Evolutionary conservation across 352 stramenopile species (phyloP), one percentile per base, ranked within the genome.

Genomic region (Phytophthora tentaculata): DNA sequence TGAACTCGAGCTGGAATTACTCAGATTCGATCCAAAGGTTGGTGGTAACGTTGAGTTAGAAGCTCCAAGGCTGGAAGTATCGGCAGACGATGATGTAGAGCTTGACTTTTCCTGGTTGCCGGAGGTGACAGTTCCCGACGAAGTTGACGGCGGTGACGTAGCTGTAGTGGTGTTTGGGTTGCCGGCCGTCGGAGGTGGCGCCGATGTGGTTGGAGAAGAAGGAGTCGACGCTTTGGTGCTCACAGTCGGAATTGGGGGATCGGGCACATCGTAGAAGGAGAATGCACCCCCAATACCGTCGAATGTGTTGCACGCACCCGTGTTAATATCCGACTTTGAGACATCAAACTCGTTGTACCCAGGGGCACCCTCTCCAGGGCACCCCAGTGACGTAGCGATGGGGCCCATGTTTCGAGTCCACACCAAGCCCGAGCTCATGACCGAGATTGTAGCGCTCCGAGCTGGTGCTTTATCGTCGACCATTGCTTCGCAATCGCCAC

Each of bases 361-460:
- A 37, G 29, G 29, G 5, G 13, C 10, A 35, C 9, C 22, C 32
- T 37, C 5, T 8, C 57, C 47, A 19, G 47, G 47, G 10, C 57
- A 64, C 14, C 29, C 29, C 5, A 37, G 9, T 37, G 29, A n/a
- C 26, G 26, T n/a, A 51, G 48, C 12, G 29, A 37, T 56, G 10
- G 37, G n/a, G 5, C 32, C 45, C 58, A 65, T 59, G 41, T 65
- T 65, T 41, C 58, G 32, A 5, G 10, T 65, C 58, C 58, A 65
- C 9, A 20, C 5, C n/a, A 58, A 41, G 26, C 20, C 39, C 16
- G 47, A 28, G 6, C 56, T 37, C 13, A 16, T 51, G 29, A 37
- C 29, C 3, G 29, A 37, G 20, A 65, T 45, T 23, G 24, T 58
- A 16, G 48, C 47, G 26, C 58, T 65, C 35, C 58, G 39, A 23